A percentile compares a stretch with the other conserved stretches of the same genome.
Evolutionary conservation across 2,329 filamentous ascomycete genomes (phyloP).

Genomic region (Exophiala oligosperma): DNA sequence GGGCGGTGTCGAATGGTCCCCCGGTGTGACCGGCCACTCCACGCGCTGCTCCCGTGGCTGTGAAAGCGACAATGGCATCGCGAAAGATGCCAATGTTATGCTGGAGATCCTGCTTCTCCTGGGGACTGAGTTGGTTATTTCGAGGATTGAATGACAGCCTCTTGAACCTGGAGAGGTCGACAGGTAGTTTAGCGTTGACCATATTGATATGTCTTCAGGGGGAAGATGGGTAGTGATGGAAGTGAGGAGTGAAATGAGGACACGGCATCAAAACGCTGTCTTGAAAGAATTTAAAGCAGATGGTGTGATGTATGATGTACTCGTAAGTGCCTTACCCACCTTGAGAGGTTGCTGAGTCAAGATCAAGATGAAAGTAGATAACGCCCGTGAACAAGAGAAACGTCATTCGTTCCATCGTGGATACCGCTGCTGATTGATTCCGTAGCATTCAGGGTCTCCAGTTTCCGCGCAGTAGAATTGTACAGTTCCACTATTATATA

Average conservation of each 20-base stretch:
- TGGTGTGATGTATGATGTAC: not conserved
- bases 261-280: not conserved
- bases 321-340: not conserved
- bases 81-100: constrained; percentile 41
- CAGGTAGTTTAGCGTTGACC: constrained; percentile 25
- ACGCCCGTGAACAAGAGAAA: not conserved
- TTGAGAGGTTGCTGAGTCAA: not conserved
- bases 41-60: constrained; percentile 39
- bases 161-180: constrained; percentile 38
- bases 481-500: too few species aligned
- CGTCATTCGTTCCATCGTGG: too few species aligned
- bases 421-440: too few species aligned
- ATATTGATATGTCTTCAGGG: not conserved
- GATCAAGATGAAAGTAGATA: not conserved
- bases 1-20: constrained; percentile 42
- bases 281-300: not conserved
- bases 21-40: constrained; percentile 42
- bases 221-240: not conserved
- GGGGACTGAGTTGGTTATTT: constrained; percentile 35
- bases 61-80: constrained; percentile 43
- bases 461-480: too few species aligned
- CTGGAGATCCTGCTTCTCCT: constrained; percentile 40
- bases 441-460: too few species aligned
- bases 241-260: not conserved
- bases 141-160: constrained; percentile 37